Percentiles rank a stretch among this genome's conserved stretches.
Evolutionary conservation across 306 rosid species (phyloP).

Genomic region (Senna siamea): DNA sequence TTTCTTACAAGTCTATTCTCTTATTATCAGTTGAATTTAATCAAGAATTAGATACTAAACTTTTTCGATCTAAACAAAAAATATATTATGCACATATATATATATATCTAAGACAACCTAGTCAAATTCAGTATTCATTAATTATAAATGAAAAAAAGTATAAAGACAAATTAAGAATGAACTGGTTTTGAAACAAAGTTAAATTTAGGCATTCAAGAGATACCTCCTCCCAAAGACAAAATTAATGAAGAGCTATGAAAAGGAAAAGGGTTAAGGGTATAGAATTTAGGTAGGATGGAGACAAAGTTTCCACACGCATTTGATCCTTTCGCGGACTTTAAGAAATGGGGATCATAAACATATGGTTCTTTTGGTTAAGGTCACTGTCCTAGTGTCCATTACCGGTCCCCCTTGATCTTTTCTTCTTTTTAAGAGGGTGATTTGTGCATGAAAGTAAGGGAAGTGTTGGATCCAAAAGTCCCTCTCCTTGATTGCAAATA

Average conservation of each 20-base stretch:
- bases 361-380: constrained; percentile 44
- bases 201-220: background rate
- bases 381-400: constrained; percentile 41
- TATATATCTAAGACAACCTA: too few relatives aligned
- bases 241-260: background rate
- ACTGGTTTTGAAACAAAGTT: too few relatives aligned
- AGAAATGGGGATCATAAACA: constrained; percentile 42
- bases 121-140: too few relatives aligned
- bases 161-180: too few relatives aligned
- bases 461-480: constrained; percentile 50
- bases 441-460: constrained; percentile 66
- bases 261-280: too few relatives aligned
- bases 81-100: too few relatives aligned
- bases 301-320: constrained; percentile 61
- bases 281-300: constrained; percentile 33
- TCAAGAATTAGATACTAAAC: background rate
- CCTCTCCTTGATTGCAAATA: background rate
- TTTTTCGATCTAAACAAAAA: background rate
- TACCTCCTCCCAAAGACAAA: constrained; percentile 24
- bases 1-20: background rate
- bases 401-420: background rate
- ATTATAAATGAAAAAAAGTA: too few relatives aligned
- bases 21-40: background rate
- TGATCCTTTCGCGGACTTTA: constrained; percentile 63
- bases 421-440: background rate